Conservation (phyloP, 352 stramenopile genomes). For the Pythium monospermum region DNA sequence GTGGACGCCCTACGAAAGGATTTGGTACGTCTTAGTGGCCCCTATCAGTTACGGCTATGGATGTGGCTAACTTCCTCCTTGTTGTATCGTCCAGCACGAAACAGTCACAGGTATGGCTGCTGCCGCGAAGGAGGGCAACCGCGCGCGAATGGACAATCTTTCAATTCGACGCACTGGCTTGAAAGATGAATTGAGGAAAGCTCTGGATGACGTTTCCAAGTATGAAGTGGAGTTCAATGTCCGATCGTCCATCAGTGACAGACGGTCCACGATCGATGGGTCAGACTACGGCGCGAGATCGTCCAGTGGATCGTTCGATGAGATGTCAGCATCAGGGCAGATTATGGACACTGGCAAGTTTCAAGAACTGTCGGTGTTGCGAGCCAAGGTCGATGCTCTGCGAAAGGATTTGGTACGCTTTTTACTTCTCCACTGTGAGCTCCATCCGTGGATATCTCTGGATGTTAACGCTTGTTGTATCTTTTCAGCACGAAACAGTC, state of each 20-base stretch:
- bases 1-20: conserved; percentile 63
- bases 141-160: conserved; percentile 54
- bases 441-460: not conserved
- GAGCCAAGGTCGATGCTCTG: conserved; percentile 64
- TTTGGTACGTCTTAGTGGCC: conserved; percentile 29
- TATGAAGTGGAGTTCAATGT: conserved; percentile 62
- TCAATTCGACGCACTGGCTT: conserved; percentile 51
- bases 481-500: conserved; percentile 50
- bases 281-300: no score
- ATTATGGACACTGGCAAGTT: no score
- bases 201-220: conserved; percentile 64
- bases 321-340: no score
- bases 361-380: conserved; percentile 71
- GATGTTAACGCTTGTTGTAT: not conserved
- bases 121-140: conserved; percentile 46
- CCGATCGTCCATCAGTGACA: conserved; percentile 27
- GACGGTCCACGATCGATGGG: conserved; percentile 17
- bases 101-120: conserved; percentile 56
- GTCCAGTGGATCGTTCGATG: no score
- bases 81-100: conserved; percentile 28
- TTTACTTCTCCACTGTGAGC: not conserved
- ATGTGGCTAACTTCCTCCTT: not conserved
- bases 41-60: not conserved
- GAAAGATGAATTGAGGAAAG: conserved; percentile 65
- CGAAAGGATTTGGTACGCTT: conserved; percentile 56